Percentiles rank a stretch among this genome's conserved stretches.
phyloP scores from a whole-genome alignment of 2,329 filamentous ascomycete genomes.

The Domatiomyces globalis region DNA sequence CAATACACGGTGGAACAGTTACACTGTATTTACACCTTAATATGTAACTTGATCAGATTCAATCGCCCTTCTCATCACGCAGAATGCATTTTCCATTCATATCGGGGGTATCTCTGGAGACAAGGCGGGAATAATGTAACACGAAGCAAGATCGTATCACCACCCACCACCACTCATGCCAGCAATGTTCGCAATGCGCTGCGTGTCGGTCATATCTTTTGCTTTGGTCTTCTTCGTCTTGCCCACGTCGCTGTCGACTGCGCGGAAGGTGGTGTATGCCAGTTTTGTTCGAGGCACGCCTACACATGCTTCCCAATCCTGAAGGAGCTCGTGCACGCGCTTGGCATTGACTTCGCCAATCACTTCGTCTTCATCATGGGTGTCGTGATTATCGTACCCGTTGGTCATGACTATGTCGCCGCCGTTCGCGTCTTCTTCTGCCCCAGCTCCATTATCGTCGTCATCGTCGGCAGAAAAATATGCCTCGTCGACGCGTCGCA shows the following conservation, averaged over 20 bases:
- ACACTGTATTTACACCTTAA: not conserved
- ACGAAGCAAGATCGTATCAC: conserved; percentile 32
- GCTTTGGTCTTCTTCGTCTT: conserved; percentile 38
- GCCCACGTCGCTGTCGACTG: conserved; percentile 89
- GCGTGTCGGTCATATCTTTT: conserved; percentile 49
- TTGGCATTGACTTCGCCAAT: conserved; percentile 49
- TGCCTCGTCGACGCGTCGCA: conserved; percentile 70
- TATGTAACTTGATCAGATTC: not conserved
- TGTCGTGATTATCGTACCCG: conserved; percentile 20
- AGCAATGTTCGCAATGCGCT: conserved; percentile 75
- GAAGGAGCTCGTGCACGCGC: conserved; percentile 53
- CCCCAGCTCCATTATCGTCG: conserved; percentile 22
- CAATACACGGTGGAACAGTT: not conserved
- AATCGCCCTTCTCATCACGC: not conserved
- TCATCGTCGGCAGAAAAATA: conserved; percentile 66
- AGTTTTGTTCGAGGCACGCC: conserved; percentile 57
- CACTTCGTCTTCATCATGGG: conserved; percentile 25
- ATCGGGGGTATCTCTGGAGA: conserved; percentile 8
- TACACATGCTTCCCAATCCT: conserved; percentile 62
- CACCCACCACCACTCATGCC: conserved; percentile 87
- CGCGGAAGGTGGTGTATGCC: conserved; percentile 73
- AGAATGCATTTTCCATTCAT: not conserved
- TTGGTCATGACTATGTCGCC: conserved; percentile 10
- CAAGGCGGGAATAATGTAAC: conserved; percentile 5
- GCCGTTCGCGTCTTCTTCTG: conserved; percentile 14